phyloP scores from a whole-genome alignment of 495 filamentous ascomycete species.

The Neohortaea acidophila region DNA sequence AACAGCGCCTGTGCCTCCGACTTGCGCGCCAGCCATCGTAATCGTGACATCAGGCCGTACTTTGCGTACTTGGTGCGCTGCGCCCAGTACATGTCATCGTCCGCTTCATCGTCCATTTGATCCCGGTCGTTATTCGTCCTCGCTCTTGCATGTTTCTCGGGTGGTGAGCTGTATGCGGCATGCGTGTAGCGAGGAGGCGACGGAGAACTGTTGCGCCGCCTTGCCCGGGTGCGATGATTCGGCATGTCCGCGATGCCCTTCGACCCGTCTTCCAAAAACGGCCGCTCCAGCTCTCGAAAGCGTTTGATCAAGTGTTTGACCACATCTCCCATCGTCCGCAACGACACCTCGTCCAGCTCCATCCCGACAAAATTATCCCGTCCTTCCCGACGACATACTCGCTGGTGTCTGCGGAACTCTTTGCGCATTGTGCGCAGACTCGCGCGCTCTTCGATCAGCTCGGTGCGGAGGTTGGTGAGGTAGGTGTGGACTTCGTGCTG shows the following conservation, averaged over 20 bases:
- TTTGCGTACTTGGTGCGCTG: slow-evolving; percentile 14
- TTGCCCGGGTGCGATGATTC: slow-evolving; percentile 1
- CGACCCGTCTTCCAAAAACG: slow-evolving; percentile 18
- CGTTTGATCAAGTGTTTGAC: slow-evolving; percentile 16
- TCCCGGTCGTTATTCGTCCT: slow-evolving; percentile 3
- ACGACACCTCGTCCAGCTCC: slow-evolving; percentile 11
- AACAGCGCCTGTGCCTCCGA: slow-evolving; percentile 15
- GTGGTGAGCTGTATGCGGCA: slow-evolving; percentile 8
- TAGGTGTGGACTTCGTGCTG: slow-evolving; percentile 18
- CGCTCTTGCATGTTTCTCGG: slow-evolving; percentile 1
- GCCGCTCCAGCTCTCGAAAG: slow-evolving; percentile 18
- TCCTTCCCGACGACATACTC: not conserved
- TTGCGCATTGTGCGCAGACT: slow-evolving; percentile 15
- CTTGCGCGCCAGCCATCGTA: slow-evolving; percentile 18
- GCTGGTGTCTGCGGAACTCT: slow-evolving; percentile 1
- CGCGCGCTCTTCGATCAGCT: slow-evolving; percentile 19
- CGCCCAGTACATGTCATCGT: slow-evolving; percentile 13
- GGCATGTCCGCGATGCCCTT: slow-evolving; percentile 5
- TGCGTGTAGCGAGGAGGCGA: slow-evolving; percentile 4
- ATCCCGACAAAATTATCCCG: slow-evolving; percentile 2
- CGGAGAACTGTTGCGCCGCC: slow-evolving; percentile 1
- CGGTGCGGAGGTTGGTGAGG: slow-evolving; percentile 21
- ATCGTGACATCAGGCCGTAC: slow-evolving; percentile 11
- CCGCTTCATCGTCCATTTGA: slow-evolving; percentile 7
- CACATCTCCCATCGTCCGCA: slow-evolving; percentile 15